Evolutionary conservation across 805 yeast genomes (phyloP).

Genomic region (Kazachstania bromeliacearum): DNA sequence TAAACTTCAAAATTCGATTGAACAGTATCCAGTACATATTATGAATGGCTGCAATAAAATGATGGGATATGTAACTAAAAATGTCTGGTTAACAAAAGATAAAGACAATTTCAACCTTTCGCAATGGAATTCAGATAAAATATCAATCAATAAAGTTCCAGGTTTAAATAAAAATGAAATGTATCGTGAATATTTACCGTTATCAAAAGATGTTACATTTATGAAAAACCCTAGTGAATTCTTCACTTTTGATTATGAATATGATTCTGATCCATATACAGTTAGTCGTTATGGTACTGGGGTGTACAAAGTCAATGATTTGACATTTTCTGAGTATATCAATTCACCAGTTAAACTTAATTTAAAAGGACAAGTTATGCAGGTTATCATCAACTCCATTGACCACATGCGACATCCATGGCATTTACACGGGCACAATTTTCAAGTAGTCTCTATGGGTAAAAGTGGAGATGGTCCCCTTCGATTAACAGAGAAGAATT

Average conservation of each 20-base stretch:
- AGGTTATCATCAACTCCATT: constrained; percentile 52
- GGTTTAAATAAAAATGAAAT: constrained; percentile 16
- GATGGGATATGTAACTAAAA: constrained; percentile 39
- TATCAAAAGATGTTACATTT: not conserved
- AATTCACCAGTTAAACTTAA: constrained; percentile 31
- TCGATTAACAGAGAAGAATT: constrained; percentile 27
- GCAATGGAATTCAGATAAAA: not conserved
- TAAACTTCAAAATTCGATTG: constrained; percentile 38
- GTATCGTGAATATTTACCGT: constrained; percentile 16
- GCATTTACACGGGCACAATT: constrained; percentile 53
- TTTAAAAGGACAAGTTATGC: constrained; percentile 38
- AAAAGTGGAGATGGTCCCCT: constrained; percentile 35
- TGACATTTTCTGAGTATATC: constrained; percentile 49
- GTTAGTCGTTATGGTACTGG: constrained; percentile 33
- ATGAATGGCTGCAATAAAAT: constrained; percentile 44
- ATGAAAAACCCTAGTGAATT: constrained; percentile 7
- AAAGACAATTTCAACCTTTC: not conserved
- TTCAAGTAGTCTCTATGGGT: constrained; percentile 42
- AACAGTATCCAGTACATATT: constrained; percentile 18
- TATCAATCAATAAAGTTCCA: constrained; percentile 34
- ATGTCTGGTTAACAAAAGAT: constrained; percentile 12
- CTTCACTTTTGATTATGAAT: constrained; percentile 39
- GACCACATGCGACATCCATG: constrained; percentile 63
- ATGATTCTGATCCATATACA: constrained; percentile 29
- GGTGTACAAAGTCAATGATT: constrained; percentile 41